These are phyloP conservation scores for Whalleya microplaca DNA, from an alignment of 2,329 filamentous ascomycete species.

Conservation along the genomic window DNA sequence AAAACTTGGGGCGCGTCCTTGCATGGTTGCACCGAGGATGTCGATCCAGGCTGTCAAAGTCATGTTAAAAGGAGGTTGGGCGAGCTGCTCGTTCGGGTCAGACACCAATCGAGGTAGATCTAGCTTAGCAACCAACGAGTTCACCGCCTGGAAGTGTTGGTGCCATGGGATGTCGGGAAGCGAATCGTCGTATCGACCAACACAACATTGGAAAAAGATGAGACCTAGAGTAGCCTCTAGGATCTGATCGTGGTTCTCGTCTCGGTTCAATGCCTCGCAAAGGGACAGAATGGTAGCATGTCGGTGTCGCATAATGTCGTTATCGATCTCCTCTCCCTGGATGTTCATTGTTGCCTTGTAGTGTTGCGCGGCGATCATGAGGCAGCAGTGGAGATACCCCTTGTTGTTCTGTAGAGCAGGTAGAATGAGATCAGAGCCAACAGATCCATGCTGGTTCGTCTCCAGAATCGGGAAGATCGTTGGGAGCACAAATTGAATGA, in stretches of 20 bases:
- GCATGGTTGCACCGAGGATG: conserved; percentile 92
- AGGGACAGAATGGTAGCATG: conserved; percentile 85
- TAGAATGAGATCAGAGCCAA: conserved; percentile 80
- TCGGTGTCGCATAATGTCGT: conserved; percentile 90
- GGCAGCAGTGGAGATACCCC: conserved; percentile 91
- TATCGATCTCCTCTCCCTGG: conserved; percentile 75
- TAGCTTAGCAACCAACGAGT: conserved; percentile 82
- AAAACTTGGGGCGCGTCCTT: conserved; percentile 82
- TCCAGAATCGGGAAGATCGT: conserved; percentile 92
- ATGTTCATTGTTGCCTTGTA: conserved; percentile 76
- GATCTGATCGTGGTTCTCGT: conserved; percentile 84
- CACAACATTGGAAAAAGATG: conserved; percentile 95
- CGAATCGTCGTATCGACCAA: conserved; percentile 81
- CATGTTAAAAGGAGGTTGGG: conserved; percentile 89
- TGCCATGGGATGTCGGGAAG: conserved; percentile 95
- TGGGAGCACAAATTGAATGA: conserved; percentile 84
- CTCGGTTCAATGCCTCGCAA: conserved; percentile 77
- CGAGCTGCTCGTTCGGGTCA: conserved; percentile 59
- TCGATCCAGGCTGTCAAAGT: conserved; percentile 94
- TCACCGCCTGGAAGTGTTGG: conserved; percentile 92
- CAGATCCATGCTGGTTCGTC: conserved; percentile 82
- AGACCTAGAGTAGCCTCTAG: conserved; percentile 91
- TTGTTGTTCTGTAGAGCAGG: conserved; percentile 90
- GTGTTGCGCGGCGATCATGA: conserved; percentile 91
- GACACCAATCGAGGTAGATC: conserved; percentile 73